Percentiles rank a stretch among this genome's conserved stretches.
Evolutionary conservation across 352 stramenopile species (phyloP).

Genomic region (Pythium dissotocum): DNA sequence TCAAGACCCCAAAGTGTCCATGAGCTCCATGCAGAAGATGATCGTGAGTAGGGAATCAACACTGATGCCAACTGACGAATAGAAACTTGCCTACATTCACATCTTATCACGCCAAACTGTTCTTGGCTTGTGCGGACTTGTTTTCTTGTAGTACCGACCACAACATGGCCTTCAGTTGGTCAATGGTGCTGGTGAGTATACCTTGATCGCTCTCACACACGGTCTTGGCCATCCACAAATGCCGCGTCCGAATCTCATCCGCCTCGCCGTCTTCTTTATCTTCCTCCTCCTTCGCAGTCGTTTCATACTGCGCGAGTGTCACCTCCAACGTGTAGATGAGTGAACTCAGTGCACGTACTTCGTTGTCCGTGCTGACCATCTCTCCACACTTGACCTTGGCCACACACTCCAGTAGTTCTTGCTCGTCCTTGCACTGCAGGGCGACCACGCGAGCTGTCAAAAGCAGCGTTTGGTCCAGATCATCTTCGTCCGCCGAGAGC

Average conservation of each 20-base stretch:
- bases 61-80: not conserved
- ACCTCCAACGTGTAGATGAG: conserved; percentile 67
- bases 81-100: not conserved
- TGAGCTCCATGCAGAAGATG: not conserved
- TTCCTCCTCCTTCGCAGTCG: conserved; percentile 42
- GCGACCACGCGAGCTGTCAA: conserved; percentile 64
- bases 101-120: not conserved
- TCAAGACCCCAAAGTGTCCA: conserved; percentile 48
- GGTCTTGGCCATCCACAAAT: conserved; percentile 55
- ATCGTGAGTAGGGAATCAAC: too few relatives aligned
- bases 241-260: conserved; percentile 30
- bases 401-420: conserved; percentile 40
- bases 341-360: conserved; percentile 47
- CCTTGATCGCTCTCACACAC: conserved; percentile 59
- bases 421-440: conserved; percentile 48
- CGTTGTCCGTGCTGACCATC: conserved; percentile 54
- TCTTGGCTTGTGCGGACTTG: conserved; percentile 16
- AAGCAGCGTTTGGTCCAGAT: conserved; percentile 64
- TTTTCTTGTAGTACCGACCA: conserved; percentile 22
- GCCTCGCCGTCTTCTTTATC: conserved; percentile 14
- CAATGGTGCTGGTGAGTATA: conserved; percentile 66
- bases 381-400: conserved; percentile 54
- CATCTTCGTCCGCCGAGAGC: conserved; percentile 48
- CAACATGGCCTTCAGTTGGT: conserved; percentile 51
- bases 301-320: conserved; percentile 54